Conservation (phyloP, 306 rosid species). For the Trichosanthes truncata region DNA sequence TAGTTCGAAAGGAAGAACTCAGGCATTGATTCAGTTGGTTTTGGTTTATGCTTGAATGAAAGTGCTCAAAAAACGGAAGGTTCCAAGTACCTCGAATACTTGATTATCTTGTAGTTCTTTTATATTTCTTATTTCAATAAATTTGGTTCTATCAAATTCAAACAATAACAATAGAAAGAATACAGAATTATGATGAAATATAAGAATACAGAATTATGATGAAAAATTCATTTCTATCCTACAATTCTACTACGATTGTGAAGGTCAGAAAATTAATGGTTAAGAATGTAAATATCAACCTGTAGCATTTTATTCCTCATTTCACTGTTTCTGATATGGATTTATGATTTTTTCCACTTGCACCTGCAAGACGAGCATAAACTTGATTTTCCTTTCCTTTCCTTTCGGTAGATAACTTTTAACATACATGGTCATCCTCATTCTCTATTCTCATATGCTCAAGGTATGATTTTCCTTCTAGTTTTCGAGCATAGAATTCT, state of each 20-base stretch:
- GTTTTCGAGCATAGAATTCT: slow-evolving; percentile 21
- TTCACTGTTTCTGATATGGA: background rate
- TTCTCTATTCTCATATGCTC: slow-evolving; percentile 16
- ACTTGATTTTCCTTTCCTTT: background rate
- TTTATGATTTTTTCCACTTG: background rate
- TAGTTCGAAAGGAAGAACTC: too few relatives aligned
- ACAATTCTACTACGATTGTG: background rate
- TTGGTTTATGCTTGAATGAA: too few relatives aligned
- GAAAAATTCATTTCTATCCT: background rate
- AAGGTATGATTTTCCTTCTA: slow-evolving; percentile 25
- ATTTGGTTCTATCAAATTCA: background rate
- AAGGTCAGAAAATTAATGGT: background rate
- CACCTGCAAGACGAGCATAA: background rate
- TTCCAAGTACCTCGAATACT: too few relatives aligned
- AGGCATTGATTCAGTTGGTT: too few relatives aligned
- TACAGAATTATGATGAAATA: background rate
- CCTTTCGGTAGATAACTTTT: background rate
- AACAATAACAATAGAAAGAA: background rate
- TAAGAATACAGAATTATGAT: too few relatives aligned
- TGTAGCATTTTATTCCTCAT: background rate
- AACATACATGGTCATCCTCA: background rate
- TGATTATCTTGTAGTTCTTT: too few relatives aligned
- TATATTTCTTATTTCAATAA: too few relatives aligned
- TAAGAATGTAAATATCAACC: background rate
- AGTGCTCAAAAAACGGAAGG: too few relatives aligned